Evolutionary conservation across 306 rosid species (phyloP).

Genomic region (Ormosia semicastrata): DNA sequence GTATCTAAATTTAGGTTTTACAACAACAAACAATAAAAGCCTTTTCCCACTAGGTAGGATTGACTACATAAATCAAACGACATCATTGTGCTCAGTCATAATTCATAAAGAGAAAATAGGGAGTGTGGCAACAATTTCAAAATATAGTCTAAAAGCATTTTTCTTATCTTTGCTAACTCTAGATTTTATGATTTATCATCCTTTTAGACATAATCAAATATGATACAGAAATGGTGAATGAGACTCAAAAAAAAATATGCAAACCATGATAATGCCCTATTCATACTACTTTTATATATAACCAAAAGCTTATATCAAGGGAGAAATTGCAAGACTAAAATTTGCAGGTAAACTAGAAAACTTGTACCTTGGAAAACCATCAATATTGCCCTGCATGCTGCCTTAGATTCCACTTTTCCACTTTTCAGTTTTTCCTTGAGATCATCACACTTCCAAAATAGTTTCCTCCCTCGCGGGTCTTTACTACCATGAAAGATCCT

Average conservation of each 20-base stretch:
- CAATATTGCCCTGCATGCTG: constrained; percentile 78
- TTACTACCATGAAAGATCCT: constrained; percentile 90
- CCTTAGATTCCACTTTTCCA: constrained; percentile 62
- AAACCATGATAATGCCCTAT: not conserved
- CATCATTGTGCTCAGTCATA: too few relatives aligned
- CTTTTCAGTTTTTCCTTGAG: constrained; percentile 73
- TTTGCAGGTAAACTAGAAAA: constrained; percentile 1
- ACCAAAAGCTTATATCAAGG: not conserved
- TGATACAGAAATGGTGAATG: not conserved
- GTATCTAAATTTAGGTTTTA: not conserved
- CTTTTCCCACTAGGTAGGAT: not conserved
- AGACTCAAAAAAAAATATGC: not conserved
- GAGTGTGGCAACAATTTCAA: not conserved
- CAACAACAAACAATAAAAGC: not conserved
- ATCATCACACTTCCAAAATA: constrained; percentile 80
- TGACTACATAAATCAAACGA: not conserved
- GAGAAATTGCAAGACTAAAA: constrained; percentile 13
- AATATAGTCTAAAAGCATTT: not conserved
- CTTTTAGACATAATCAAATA: constrained; percentile 16
- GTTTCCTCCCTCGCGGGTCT: constrained; percentile 83
- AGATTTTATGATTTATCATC: not conserved
- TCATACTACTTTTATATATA: not conserved
- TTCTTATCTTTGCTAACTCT: not conserved
- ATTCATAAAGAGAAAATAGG: not conserved
- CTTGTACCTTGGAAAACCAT: constrained; percentile 80